phyloP scores from a whole-genome alignment of 306 rosid species.

The Trichosanthes truncata region DNA sequence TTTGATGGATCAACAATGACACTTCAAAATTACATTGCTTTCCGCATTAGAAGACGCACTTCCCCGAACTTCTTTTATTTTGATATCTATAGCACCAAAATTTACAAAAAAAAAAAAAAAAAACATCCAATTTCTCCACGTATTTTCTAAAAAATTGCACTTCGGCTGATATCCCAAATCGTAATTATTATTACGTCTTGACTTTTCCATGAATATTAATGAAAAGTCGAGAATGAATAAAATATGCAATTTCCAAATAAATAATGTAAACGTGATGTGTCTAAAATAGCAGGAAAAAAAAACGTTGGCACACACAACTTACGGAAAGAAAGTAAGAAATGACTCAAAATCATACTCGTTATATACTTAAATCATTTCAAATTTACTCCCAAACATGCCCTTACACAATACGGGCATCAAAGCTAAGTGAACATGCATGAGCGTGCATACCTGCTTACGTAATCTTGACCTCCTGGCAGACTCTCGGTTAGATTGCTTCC shows the following conservation, averaged over 20 bases:
- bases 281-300: neutral
- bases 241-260: neutral
- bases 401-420: neutral
- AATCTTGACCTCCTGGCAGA: slow-evolving; percentile 97
- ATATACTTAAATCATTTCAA: no score
- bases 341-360: neutral
- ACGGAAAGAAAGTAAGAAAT: neutral
- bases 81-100: no score
- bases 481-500: slow-evolving; percentile 97
- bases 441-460: slow-evolving; percentile 73
- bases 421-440: neutral
- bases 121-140: neutral
- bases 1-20: neutral
- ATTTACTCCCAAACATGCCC: no score
- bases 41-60: no score
- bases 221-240: no score
- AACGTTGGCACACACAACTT: neutral
- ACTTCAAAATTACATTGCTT: neutral
- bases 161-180: neutral
- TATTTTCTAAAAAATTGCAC: neutral
- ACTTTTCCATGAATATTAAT: neutral
- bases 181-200: neutral
- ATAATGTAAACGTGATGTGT: neutral
- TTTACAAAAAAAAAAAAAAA: no score
- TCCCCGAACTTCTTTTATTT: no score